A percentile compares a stretch with the other conserved stretches of the same genome.
These are phyloP conservation scores for Carex littledalei DNA, from an alignment of 176 grass and related monocot genomes.

Conservation along the genomic window DNA sequence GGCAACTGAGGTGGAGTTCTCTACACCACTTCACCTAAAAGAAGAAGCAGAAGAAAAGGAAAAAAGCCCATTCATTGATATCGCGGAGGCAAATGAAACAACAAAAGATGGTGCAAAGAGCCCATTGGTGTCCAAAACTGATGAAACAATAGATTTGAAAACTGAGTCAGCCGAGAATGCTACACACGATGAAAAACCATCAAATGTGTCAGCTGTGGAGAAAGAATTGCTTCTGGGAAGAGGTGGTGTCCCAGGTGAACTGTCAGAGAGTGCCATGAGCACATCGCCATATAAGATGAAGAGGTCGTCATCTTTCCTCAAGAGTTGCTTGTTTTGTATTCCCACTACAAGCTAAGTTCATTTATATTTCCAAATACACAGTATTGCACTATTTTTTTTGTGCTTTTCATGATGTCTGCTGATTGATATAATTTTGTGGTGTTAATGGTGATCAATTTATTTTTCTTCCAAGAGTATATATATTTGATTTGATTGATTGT, in stretches of 20 bases:
- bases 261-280: neutral
- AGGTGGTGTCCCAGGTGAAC: neutral
- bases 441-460: neutral
- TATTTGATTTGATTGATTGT: constrained; percentile 5
- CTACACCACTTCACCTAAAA: neutral
- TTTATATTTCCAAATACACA: neutral
- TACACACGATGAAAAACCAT: constrained; percentile 1
- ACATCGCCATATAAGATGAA: constrained; percentile 10
- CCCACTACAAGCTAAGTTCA: constrained; percentile 14
- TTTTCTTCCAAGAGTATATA: neutral
- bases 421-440: neutral
- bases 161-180: neutral
- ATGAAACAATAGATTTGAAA: neutral
- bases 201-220: neutral
- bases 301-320: neutral
- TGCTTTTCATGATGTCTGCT: neutral
- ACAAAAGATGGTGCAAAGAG: constrained; percentile 16
- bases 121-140: constrained; percentile 8
- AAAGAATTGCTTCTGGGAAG: constrained; percentile 4
- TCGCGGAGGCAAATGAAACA: neutral
- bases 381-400: neutral
- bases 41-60: neutral
- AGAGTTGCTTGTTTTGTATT: constrained; percentile 18
- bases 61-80: neutral
- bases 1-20: constrained; percentile 2